A percentile compares a stretch with the other conserved stretches of the same genome.
These are phyloP conservation scores for Geotrichum fermentans DNA, from an alignment of 1,139 yeast species.

Conservation along the genomic window DNA sequence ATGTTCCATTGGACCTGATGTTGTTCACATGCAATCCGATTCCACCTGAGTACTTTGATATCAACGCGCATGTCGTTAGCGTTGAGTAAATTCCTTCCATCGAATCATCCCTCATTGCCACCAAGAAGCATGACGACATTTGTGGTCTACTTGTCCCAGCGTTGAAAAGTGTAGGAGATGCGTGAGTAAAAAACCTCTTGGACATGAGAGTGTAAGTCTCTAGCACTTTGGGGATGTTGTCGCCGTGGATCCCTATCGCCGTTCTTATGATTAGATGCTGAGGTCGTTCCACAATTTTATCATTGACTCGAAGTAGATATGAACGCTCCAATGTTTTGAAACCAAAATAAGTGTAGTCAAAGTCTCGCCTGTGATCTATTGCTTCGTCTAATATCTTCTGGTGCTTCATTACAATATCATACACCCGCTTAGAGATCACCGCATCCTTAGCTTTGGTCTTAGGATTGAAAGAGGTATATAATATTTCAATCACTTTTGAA, in stretches of 20 bases:
- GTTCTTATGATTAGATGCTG: constrained; percentile 78
- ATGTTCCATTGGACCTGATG: constrained; percentile 65
- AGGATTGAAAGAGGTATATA: constrained; percentile 58
- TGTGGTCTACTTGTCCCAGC: constrained; percentile 74
- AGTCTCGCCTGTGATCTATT: constrained; percentile 62
- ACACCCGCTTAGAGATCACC: constrained; percentile 58
- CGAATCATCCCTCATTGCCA: constrained; percentile 76
- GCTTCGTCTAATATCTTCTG: constrained; percentile 57
- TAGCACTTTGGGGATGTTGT: constrained; percentile 53
- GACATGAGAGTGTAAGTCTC: constrained; percentile 76
- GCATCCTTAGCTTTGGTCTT: constrained; percentile 64
- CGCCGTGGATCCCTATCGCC: constrained; percentile 71
- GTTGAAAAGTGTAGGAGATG: constrained; percentile 76
- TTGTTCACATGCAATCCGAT: constrained; percentile 76
- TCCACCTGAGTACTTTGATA: constrained; percentile 80
- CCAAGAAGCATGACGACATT: constrained; percentile 74
- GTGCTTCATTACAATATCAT: constrained; percentile 49
- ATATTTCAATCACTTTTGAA: constrained; percentile 58
- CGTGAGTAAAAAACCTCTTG: constrained; percentile 68
- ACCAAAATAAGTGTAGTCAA: constrained; percentile 65
- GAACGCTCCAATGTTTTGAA: constrained; percentile 71
- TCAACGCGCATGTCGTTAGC: constrained; percentile 67
- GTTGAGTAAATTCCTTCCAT: constrained; percentile 79
- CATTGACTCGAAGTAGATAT: constrained; percentile 54
- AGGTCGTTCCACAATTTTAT: constrained; percentile 69